Conservation (phyloP, 2,329 filamentous ascomycete genomes). For the Colletotrichum costaricense region DNA sequence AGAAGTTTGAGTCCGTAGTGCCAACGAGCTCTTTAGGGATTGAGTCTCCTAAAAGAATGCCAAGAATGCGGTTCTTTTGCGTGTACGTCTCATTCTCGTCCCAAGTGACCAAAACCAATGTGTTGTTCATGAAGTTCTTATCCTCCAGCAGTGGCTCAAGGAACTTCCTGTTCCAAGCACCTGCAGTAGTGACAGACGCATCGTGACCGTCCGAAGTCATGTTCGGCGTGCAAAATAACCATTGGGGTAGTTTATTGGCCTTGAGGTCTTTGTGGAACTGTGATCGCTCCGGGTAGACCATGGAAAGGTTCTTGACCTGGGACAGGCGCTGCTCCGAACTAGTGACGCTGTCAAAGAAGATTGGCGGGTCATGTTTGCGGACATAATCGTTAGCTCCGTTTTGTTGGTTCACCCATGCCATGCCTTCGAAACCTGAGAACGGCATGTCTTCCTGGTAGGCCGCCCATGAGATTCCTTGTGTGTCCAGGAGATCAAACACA, state of each 20-base stretch:
- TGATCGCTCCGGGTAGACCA: constrained; percentile 54
- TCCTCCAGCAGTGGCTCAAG: constrained; percentile 77
- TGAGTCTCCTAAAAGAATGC: constrained; percentile 80
- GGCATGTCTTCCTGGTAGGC: constrained; percentile 85
- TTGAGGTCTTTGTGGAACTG: constrained; percentile 76
- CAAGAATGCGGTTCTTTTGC: constrained; percentile 75
- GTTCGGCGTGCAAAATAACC: constrained; percentile 76
- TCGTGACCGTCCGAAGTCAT: constrained; percentile 85
- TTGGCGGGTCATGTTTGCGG: constrained; percentile 80
- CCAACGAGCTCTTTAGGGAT: constrained; percentile 73
- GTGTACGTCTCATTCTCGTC: constrained; percentile 81
- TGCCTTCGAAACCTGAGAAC: constrained; percentile 78
- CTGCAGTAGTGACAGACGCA: constrained; percentile 75
- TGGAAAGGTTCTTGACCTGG: constrained; percentile 77
- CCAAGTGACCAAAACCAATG: constrained; percentile 81
- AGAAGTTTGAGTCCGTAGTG: constrained; percentile 76
- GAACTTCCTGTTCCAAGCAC: constrained; percentile 75
- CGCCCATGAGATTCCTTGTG: constrained; percentile 73
- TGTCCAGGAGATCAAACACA: constrained; percentile 76
- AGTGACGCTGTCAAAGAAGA: constrained; percentile 75
- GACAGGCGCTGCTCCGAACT: constrained; percentile 68
- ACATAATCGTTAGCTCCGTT: constrained; percentile 81
- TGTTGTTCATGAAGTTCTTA: constrained; percentile 79
- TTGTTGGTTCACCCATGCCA: constrained; percentile 70
- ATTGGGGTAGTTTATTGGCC: constrained; percentile 74